phyloP scores from a whole-genome alignment of 2,329 filamentous ascomycete genomes.

The Fusarium multiceps region DNA sequence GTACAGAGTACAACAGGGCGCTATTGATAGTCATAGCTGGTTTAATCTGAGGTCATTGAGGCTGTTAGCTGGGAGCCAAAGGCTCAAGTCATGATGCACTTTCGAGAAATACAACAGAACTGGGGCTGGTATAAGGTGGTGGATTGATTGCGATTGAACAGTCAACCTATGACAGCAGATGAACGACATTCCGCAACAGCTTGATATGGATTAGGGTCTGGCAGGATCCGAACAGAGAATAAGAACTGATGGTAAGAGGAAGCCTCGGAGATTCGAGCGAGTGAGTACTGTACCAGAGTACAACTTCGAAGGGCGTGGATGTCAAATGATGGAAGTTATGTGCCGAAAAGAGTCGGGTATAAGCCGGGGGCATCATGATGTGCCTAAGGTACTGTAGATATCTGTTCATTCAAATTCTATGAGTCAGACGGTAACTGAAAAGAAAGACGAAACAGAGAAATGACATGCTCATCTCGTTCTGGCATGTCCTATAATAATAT shows the following conservation, averaged over 20 bases:
- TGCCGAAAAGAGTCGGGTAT: constrained; percentile 23
- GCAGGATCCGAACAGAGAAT: neutral
- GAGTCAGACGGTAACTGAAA: constrained; percentile 22
- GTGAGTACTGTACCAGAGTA: constrained; percentile 9
- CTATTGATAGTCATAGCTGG: neutral
- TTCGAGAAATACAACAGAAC: neutral
- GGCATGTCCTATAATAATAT: constrained; percentile 20
- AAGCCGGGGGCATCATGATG: constrained; percentile 11
- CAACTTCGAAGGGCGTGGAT: constrained; percentile 39
- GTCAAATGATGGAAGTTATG: constrained; percentile 37
- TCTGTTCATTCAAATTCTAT: neutral
- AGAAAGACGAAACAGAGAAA: neutral
- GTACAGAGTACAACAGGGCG: neutral
- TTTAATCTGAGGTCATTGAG: constrained; percentile 11
- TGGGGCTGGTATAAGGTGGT: neutral
- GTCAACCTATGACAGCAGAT: neutral
- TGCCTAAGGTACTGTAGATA: neutral
- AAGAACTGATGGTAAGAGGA: neutral
- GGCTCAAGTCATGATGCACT: neutral
- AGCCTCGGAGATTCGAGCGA: constrained; percentile 21
- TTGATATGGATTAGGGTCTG: constrained; percentile 1
- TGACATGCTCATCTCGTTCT: constrained; percentile 17
- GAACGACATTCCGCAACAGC: neutral
- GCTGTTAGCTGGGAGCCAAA: neutral
- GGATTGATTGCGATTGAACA: neutral